Evolutionary conservation across 371 early-diverging fungal genomes (phyloP), one percentile per base, ranked within the genome.

Genomic region (Batkoa obscura): DNA sequence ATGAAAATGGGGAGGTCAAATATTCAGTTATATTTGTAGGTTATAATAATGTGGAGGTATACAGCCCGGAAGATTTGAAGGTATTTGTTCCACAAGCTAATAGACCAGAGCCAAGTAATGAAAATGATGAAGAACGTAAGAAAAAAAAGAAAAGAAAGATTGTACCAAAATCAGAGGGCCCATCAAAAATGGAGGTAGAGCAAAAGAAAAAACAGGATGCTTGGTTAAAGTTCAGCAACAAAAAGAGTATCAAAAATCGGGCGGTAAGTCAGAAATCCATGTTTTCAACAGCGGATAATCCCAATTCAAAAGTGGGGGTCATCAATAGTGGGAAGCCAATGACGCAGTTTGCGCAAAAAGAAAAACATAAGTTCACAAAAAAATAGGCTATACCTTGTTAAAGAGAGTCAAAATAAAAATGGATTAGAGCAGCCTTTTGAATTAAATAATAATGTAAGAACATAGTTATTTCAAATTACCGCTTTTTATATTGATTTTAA

Each of bases 161-260:
- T 49, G 56, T 50, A 30, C 50, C 50, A 52, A 50, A 57, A 57
- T 41, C 45, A 48, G 49, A 65, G 58, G 53, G 32, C 3, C 53
- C 53, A 23, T 15, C 32, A 12, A 74, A 72, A 52, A 73, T 76
- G 62, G 73, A 75, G 6, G 64, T 62, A 39, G 88, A 84, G 61
- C 80, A 80, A 53, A 71, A 74, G 13, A 72, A 72, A 60, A 84
- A 84, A 62, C 86, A 88, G 64, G 72, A 79, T 59, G 78, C 79
- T 9, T 88, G 88, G 88, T 67, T 82, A 50, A 74, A 72, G 34
- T 88, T 88, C 68, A 83, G 85, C 2, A 72, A 70, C 23, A 78
- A 74, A 59, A 69, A 69, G 54, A 50, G 45, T 0, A 56, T 57
- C 0, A 48, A 65, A 5, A 23, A 62, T 15, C 43, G 43, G 23